Base-by-base conservation (phyloP, 345 rosid genomes). In the Brassica incana region DNA sequence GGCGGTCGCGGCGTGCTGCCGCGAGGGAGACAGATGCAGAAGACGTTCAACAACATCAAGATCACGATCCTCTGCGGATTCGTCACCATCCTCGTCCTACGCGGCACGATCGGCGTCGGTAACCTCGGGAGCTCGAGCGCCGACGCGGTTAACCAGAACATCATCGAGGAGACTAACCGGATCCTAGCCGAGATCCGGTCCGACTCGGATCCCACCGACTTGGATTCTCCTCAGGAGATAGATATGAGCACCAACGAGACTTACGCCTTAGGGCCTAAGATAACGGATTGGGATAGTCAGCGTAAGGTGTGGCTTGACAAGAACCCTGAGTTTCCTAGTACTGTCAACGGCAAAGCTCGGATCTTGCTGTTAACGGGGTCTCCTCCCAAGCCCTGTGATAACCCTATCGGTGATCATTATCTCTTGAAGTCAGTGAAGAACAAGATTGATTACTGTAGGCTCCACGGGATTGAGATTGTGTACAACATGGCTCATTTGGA, bases 21-120 rank as follows among this genome's bases (percentile, higher is more conserved):
- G 0, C 93, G 98, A 0, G 97, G 97, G 29, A 85, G 97, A 69
- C 97, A 90, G 97, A 92, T 92, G 86, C 92, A 89, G 82, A 94
- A 90, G 87, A 94, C 97, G 23, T 92, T 94, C 85, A 94, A 92
- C 88, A 94, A 91, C 91, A 88, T 94, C 83, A 94, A 94, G 88
- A 94, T 94, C 90, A 95, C 98, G 1, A 88, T 94, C 73, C 97
- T 92, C 32, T 94, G 98, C 50, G 97, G 98, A 23, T 94, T 94
- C 85, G 96, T 94, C 52, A 94, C 99, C 29, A 91, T 95, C 71
- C 93, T 95, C 67, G 99, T 95, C 81, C 86, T 95, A 27, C 95
- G 99, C 29, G 99, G 99, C 72, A 95, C 97, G 0, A 90, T 95
- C 71, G 99, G 99, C 61, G 91, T 95, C 5, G 97, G 98, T 2